These are phyloP conservation scores for Solanum chiquidenum DNA, from an alignment of 257 asterid genomes.

Conservation along the genomic window DNA sequence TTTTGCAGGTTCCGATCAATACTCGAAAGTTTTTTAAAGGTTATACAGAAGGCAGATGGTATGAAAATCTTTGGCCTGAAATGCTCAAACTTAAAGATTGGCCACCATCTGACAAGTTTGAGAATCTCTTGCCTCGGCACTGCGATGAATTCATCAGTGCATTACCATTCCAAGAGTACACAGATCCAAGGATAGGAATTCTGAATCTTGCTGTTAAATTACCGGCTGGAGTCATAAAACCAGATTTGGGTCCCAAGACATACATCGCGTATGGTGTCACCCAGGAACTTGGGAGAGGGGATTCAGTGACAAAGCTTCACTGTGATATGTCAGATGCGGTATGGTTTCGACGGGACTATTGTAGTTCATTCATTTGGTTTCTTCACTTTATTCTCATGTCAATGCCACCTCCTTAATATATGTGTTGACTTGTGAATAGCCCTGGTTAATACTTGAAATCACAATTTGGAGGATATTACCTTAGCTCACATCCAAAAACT, in stretches of 20 bases:
- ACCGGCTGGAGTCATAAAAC: conserved; percentile 58
- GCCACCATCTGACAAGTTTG: conserved; percentile 93
- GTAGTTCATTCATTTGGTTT: not conserved
- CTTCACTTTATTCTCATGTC: not conserved
- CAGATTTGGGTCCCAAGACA: conserved; percentile 95
- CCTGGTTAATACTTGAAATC: not conserved
- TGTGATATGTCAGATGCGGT: conserved; percentile 98
- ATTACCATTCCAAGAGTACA: conserved; percentile 85
- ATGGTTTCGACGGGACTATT: conserved; percentile 7
- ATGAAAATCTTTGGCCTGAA: conserved; percentile 79
- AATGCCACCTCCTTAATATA: not conserved
- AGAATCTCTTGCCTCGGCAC: conserved; percentile 81
- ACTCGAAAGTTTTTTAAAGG: conserved; percentile 74
- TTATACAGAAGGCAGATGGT: conserved; percentile 61
- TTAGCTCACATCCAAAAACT: not conserved
- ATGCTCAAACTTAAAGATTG: conserved; percentile 97
- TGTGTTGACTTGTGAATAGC: not conserved
- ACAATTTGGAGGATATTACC: not conserved
- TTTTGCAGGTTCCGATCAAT: conserved; percentile 55
- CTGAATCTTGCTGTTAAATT: conserved; percentile 78
- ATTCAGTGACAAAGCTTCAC: conserved; percentile 93
- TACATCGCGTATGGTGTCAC: conserved; percentile 73
- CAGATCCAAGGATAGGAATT: conserved; percentile 70
- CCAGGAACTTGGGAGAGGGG: conserved; percentile 90
- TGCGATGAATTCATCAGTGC: conserved; percentile 82